Evolutionary conservation across 352 stramenopile species (phyloP).

Genomic region (Phytophthora ohioensis): DNA sequence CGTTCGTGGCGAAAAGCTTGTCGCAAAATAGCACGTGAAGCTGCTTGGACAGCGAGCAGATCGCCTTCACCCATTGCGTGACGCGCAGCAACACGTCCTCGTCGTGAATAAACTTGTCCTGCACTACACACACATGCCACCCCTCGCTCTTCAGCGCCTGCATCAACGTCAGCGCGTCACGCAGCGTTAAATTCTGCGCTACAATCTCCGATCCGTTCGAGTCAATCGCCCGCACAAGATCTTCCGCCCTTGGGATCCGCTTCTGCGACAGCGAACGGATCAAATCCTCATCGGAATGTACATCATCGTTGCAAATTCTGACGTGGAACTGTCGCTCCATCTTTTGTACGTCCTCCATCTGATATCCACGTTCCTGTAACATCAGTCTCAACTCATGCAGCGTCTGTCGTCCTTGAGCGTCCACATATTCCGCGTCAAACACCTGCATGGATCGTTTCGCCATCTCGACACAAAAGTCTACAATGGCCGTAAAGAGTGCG

Average conservation of each 20-base stretch:
- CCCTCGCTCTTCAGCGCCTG: conserved; percentile 81
- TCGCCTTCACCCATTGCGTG: conserved; percentile 79
- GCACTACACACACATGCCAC: conserved; percentile 86
- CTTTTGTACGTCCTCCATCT: conserved; percentile 26
- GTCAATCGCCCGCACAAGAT: conserved; percentile 79
- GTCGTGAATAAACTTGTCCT: conserved; percentile 75
- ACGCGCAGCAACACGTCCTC: conserved; percentile 72
- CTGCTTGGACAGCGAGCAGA: conserved; percentile 67
- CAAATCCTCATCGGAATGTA: conserved; percentile 98
- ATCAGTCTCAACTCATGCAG: conserved; percentile 40
- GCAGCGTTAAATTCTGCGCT: conserved; percentile 54
- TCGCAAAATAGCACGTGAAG: conserved; percentile 74
- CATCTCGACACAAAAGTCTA: conserved; percentile 80
- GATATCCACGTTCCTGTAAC: conserved; percentile 19
- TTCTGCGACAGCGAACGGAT: conserved; percentile 92
- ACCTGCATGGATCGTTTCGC: conserved; percentile 73
- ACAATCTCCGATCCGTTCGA: conserved; percentile 80
- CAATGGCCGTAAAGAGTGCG: conserved; percentile 74
- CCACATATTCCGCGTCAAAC: conserved; percentile 72
- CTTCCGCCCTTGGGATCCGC: conserved; percentile 60
- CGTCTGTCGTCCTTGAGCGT: conserved; percentile 52
- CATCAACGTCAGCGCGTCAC: conserved; percentile 77
- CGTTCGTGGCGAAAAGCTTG: conserved; percentile 64
- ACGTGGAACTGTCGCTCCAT: conserved; percentile 86
- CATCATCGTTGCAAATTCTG: conserved; percentile 98